Evolutionary conservation across 2,329 filamentous ascomycete species (phyloP), one percentile per base, ranked within the genome.

Genomic region (Aurifilum marmelostoma): DNA sequence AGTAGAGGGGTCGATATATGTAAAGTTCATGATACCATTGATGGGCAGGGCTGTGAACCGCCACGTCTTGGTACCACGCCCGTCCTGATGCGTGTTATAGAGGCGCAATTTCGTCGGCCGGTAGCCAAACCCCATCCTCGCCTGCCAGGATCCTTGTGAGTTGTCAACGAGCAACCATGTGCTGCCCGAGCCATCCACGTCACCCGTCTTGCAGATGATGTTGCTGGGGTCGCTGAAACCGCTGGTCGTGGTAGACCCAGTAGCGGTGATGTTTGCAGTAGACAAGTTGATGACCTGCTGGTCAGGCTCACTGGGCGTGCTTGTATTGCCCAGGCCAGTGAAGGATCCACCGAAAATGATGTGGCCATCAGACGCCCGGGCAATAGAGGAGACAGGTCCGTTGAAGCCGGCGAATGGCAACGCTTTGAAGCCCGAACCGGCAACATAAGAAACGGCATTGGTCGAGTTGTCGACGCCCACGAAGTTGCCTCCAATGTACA

Each of bases 361-460:
- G 76, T 97, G 92, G 11, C 92, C 92, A 74, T 93, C 91, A 1
- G 90, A 84, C 27, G 90, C 88, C 80, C 93, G 94, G 64, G 89
- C 86, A 73, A 99, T 98, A 50, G 94, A 92, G 71, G 88, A 88
- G 99, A 94, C 2, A 93, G 93, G 47, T 34, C 94, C 94, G 80
- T 98, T 98, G 81, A 99, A 97, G 29, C 97, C 97, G 54, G 90
- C 89, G 82, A 99, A 99, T 2, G 95, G 91, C 68, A 99, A 82
- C 75, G 93, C 91, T 27, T 87, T 87, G 91, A 92, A 97, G 63
- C 87, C 89, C 39, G 88, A 82, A 12, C 83, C 86, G 34, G 83
- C 83, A 32, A 86, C 84, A 93, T 93, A 98, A 16, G 92, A 88
- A 74, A 97, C 91, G 7, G 95, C 97, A 78, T 99, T 98, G 34